Conservation (phyloP, 2,329 filamentous ascomycete species). For the Fusarium sp. region DNA sequence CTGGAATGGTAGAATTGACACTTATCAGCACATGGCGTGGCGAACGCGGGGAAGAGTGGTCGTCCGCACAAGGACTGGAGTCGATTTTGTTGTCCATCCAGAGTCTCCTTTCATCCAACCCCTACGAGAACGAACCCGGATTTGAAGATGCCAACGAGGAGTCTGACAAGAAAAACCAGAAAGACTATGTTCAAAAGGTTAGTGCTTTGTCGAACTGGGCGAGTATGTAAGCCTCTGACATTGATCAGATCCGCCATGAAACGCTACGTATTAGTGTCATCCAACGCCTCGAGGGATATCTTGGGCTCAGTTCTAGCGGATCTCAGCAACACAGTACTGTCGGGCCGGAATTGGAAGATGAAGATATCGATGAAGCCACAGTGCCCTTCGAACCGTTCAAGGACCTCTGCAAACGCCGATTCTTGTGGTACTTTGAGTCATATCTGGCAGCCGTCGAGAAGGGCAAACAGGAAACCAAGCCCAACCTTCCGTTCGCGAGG, state of each 20-base stretch:
- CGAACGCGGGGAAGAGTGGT: conserved; percentile 93
- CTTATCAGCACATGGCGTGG: conserved; percentile 89
- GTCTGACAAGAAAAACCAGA: conserved; percentile 78
- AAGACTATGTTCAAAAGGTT: conserved; percentile 83
- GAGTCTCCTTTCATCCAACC: conserved; percentile 92
- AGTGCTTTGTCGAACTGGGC: neutral
- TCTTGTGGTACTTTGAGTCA: conserved; percentile 95
- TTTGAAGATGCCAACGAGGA: conserved; percentile 80
- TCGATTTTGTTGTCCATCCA: conserved; percentile 96
- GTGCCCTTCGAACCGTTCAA: conserved; percentile 85
- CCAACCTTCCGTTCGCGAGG: conserved; percentile 72
- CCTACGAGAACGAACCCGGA: conserved; percentile 96
- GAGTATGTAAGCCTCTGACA: conserved; percentile 21
- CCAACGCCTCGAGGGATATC: conserved; percentile 82
- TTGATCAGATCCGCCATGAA: conserved; percentile 84
- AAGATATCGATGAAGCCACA: conserved; percentile 65
- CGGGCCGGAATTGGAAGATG: conserved; percentile 56
- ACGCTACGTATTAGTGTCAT: conserved; percentile 87
- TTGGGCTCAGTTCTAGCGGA: conserved; percentile 71
- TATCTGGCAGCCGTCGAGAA: conserved; percentile 79
- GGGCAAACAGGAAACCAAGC: conserved; percentile 71
- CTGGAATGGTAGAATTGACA: conserved; percentile 22
- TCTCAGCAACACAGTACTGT: conserved; percentile 46
- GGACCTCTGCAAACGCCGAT: conserved; percentile 89
- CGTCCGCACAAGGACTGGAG: conserved; percentile 92